Conservation (phyloP, 495 filamentous ascomycete genomes). For the Lichina pygmaea region DNA sequence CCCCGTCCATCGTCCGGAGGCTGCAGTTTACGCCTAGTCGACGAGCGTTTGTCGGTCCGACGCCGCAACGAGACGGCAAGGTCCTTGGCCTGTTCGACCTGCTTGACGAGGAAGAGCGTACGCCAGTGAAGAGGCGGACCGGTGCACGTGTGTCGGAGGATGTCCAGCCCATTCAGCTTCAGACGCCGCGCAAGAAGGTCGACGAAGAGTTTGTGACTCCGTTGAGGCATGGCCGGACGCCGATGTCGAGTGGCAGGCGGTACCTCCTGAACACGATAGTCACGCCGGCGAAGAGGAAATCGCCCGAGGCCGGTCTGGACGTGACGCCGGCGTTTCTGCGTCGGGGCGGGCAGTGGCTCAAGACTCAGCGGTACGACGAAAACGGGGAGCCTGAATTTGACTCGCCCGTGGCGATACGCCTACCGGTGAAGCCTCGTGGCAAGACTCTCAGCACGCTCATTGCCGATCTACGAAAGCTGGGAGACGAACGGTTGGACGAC, state of each 20-base stretch:
- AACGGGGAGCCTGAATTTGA: slow-evolving; percentile 20
- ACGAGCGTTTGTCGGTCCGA: slow-evolving; percentile 38
- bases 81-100: slow-evolving; percentile 83
- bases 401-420: slow-evolving; percentile 17
- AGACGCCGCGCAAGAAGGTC: slow-evolving; percentile 6
- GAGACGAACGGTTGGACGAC: slow-evolving; percentile 50
- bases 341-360: slow-evolving; percentile 16
- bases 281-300: slow-evolving; percentile 23
- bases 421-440: slow-evolving; percentile 36
- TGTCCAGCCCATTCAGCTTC: neutral
- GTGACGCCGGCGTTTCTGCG: slow-evolving; percentile 53
- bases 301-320: slow-evolving; percentile 3
- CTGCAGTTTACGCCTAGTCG: slow-evolving; percentile 8
- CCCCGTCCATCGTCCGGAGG: slow-evolving; percentile 9
- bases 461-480: slow-evolving; percentile 46
- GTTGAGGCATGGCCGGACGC: slow-evolving; percentile 25
- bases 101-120: slow-evolving; percentile 21
- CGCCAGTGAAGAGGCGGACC: neutral
- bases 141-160: slow-evolving; percentile 12
- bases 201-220: slow-evolving; percentile 10
- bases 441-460: slow-evolving; percentile 58
- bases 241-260: slow-evolving; percentile 32
- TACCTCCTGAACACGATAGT: slow-evolving; percentile 34
- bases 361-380: slow-evolving; percentile 17
- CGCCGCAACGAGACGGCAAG: slow-evolving; percentile 70